These are phyloP conservation scores for Wickerhamomyces strasburgensis DNA, from an alignment of 805 yeast genomes.

Conservation along the genomic window DNA sequence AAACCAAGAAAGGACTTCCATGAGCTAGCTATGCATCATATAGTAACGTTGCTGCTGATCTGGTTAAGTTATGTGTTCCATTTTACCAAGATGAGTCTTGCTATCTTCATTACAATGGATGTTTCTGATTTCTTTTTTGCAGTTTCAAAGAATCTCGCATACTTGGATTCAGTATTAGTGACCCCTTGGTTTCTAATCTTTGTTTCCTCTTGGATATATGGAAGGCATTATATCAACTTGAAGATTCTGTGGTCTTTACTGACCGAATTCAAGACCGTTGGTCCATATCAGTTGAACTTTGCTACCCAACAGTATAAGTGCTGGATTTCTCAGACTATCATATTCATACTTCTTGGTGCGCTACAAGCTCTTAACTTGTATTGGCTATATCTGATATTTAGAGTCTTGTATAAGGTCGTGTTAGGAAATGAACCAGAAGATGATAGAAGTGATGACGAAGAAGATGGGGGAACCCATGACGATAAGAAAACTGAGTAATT, in stretches of 20 bases:
- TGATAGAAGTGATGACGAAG: conserved; percentile 56
- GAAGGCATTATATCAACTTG: conserved; percentile 80
- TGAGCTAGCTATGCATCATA: conserved; percentile 88
- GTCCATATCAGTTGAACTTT: conserved; percentile 74
- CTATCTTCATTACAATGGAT: conserved; percentile 91
- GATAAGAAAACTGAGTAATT: too few species aligned
- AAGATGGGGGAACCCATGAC: too few species aligned
- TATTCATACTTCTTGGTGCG: conserved; percentile 68
- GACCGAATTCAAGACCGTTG: conserved; percentile 81
- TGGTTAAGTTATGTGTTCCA: conserved; percentile 87
- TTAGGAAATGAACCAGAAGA: conserved; percentile 15
- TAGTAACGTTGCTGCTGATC: conserved; percentile 81
- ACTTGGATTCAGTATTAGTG: conserved; percentile 60
- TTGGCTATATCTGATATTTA: conserved; percentile 79
- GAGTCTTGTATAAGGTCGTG: conserved; percentile 66
- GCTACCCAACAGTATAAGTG: conserved; percentile 91
- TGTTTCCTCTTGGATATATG: conserved; percentile 70
- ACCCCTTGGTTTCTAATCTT: conserved; percentile 65
- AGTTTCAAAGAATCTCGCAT: conserved; percentile 76
- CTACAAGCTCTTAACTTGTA: conserved; percentile 82
- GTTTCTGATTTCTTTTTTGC: conserved; percentile 85
- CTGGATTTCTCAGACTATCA: conserved; percentile 88
- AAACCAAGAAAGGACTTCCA: conserved; percentile 89
- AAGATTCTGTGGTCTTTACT: conserved; percentile 75
- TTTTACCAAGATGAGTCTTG: conserved; percentile 93